A percentile compares a stretch with the other conserved stretches of the same genome.
These are phyloP conservation scores for Plectosphaerella sp. DNA, from an alignment of 2,329 filamentous ascomycete species.

Conservation along the genomic window DNA sequence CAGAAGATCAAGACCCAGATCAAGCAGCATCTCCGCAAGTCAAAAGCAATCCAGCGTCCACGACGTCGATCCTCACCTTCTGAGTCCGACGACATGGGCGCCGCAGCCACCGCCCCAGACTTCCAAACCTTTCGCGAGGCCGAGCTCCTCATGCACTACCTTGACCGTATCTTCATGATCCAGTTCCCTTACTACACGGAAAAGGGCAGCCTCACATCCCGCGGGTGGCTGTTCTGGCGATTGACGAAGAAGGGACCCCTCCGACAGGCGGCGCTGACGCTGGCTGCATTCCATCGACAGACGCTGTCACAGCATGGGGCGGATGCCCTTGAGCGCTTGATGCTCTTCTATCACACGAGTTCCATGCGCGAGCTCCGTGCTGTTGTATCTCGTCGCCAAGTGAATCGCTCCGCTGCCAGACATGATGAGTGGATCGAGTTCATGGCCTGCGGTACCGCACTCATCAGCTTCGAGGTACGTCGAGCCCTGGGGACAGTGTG, in stretches of 20 bases:
- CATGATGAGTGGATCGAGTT: conserved; percentile 18
- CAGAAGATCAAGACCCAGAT: conserved; percentile 16
- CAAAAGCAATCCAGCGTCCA: no score
- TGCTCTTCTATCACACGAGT: conserved; percentile 18
- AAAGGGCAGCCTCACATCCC: conserved; percentile 16
- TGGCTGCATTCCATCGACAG: conserved; percentile 21
- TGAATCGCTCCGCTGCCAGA: background rate
- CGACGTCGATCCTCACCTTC: no score
- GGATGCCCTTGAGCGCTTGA: conserved; percentile 14
- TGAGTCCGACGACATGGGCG: no score
- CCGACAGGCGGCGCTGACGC: conserved; percentile 18
- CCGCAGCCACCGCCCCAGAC: background rate
- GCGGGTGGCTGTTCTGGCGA: conserved; percentile 21
- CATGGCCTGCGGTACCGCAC: conserved; percentile 16
- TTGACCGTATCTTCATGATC: conserved; percentile 21
- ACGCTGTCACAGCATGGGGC: conserved; percentile 9
- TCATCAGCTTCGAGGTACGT: conserved; percentile 20
- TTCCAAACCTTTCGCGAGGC: conserved; percentile 13
- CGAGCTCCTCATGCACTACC: conserved; percentile 20
- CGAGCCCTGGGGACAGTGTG: background rate
- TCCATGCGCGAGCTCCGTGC: conserved; percentile 18
- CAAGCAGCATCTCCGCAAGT: conserved; percentile 16
- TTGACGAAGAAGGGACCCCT: conserved; percentile 13
- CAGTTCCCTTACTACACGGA: conserved; percentile 20
- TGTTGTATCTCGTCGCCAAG: conserved; percentile 1